Evolutionary conservation across 345 rosid species (phyloP).

Genomic region (Schrenkiella parvula): DNA sequence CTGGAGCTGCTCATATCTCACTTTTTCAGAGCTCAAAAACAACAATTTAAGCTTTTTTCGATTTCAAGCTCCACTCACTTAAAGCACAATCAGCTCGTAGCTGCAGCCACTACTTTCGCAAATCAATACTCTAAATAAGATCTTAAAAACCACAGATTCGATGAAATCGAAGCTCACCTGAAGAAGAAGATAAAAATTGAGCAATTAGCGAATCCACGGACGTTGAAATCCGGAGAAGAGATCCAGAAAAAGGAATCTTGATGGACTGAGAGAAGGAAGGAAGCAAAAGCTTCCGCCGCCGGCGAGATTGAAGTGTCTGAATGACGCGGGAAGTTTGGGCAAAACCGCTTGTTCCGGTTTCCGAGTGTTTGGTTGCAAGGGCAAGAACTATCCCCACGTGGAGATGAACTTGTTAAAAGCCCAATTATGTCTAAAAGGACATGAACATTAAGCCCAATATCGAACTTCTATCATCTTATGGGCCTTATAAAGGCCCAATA

Average conservation of each 20-base stretch:
- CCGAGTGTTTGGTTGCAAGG: slow-evolving; percentile 9
- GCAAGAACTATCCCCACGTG: neutral
- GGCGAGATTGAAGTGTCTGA: slow-evolving; percentile 25
- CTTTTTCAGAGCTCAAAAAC: slow-evolving; percentile 6
- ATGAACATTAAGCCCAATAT: neutral
- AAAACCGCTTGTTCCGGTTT: neutral
- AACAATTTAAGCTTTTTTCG: slow-evolving; percentile 7
- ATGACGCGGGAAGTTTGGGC: slow-evolving; percentile 34
- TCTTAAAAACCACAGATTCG: neutral
- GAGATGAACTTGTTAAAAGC: neutral
- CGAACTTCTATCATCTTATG: neutral
- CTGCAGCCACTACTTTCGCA: neutral
- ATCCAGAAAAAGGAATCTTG: neutral
- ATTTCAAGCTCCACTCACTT: neutral
- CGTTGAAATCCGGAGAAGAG: neutral
- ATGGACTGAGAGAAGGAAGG: slow-evolving; percentile 1
- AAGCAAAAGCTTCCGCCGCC: slow-evolving; percentile 25
- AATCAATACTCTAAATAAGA: slow-evolving; percentile 19
- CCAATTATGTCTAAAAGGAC: neutral
- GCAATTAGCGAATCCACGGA: neutral
- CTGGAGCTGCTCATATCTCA: slow-evolving; percentile 59
- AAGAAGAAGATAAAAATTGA: neutral
- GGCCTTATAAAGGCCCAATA: slow-evolving; percentile 7
- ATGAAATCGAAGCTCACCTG: slow-evolving; percentile 16
- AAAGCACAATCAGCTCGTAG: neutral